Evolutionary conservation across 2,329 filamentous ascomycete species (phyloP).

Genomic region (Gliomastix tumulicola): DNA sequence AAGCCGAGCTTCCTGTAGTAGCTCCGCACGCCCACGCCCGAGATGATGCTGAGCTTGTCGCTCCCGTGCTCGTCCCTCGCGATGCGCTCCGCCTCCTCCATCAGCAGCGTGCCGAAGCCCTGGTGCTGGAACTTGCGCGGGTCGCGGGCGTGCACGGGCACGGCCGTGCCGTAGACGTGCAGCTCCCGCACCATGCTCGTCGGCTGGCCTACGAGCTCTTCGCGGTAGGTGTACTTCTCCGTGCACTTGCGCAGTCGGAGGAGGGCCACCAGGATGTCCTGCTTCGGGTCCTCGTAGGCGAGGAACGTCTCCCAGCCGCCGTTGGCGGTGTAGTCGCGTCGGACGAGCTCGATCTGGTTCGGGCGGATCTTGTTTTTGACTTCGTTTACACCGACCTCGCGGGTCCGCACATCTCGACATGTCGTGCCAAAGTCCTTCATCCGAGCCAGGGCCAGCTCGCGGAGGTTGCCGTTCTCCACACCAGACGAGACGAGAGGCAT

Average conservation of each 20-base stretch:
- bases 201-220: conserved; percentile 77
- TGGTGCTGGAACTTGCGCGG: conserved; percentile 98
- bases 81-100: conserved; percentile 97
- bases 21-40: conserved; percentile 90
- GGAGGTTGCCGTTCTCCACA: conserved; percentile 94
- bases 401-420: conserved; percentile 90
- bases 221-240: conserved; percentile 83
- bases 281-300: conserved; percentile 96
- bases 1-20: conserved; percentile 95
- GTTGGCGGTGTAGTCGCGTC: conserved; percentile 90
- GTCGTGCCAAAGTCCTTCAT: conserved; percentile 99
- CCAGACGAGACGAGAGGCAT: conserved; percentile 99
- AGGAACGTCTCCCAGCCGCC: conserved; percentile 98
- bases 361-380: conserved; percentile 98
- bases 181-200: conserved; percentile 90
- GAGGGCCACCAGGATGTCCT: conserved; percentile 92
- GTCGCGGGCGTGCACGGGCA: conserved; percentile 93
- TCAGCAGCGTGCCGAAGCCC: conserved; percentile 89
- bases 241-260: conserved; percentile 87
- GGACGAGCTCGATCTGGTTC: conserved; percentile 90
- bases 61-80: conserved; percentile 92
- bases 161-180: conserved; percentile 93
- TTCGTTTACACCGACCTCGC: conserved; percentile 97
- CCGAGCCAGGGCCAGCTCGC: conserved; percentile 86
- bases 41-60: conserved; percentile 92